Conservation (phyloP, 1,139 yeast genomes). For the Kazachstania sp. region DNA sequence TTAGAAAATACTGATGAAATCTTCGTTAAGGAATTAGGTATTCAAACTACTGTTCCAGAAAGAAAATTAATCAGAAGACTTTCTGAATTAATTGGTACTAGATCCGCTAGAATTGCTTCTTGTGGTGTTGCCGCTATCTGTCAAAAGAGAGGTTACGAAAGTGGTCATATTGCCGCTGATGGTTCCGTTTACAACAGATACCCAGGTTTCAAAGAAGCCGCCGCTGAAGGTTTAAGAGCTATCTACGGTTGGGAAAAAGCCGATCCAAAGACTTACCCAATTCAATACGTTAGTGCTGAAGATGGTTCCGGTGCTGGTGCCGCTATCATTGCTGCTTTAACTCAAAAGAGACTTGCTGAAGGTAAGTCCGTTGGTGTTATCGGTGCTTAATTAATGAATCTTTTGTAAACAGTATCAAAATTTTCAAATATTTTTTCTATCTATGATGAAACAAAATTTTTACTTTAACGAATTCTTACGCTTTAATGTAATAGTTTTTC, state of each 20-base stretch:
- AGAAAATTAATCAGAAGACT: conserved; percentile 74
- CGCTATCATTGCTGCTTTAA: conserved; percentile 91
- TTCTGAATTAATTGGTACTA: conserved; percentile 81
- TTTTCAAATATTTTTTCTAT: no score
- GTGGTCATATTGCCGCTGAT: conserved; percentile 92
- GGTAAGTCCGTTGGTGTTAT: conserved; percentile 67
- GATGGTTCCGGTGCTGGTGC: conserved; percentile 99
- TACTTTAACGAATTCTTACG: neutral
- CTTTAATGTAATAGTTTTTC: neutral
- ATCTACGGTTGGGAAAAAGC: conserved; percentile 70
- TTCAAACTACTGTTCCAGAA: conserved; percentile 67
- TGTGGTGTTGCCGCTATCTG: conserved; percentile 96
- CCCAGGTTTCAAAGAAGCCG: conserved; percentile 85
- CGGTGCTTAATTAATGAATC: conserved; percentile 12
- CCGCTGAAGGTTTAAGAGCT: conserved; percentile 81
- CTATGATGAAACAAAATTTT: neutral
- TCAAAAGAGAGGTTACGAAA: conserved; percentile 68
- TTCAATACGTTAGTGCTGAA: conserved; percentile 80
- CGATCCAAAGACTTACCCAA: conserved; percentile 51
- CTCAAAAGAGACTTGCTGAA: conserved; percentile 62
- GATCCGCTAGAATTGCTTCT: conserved; percentile 86
- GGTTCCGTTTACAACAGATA: conserved; percentile 92
- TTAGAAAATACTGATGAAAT: conserved; percentile 65
- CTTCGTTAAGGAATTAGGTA: conserved; percentile 49
- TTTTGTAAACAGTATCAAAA: neutral